Percentiles rank a stretch among this genome's conserved stretches.
Conservation (phyloP, 306 rosid species). For the Urtica urens region DNA sequence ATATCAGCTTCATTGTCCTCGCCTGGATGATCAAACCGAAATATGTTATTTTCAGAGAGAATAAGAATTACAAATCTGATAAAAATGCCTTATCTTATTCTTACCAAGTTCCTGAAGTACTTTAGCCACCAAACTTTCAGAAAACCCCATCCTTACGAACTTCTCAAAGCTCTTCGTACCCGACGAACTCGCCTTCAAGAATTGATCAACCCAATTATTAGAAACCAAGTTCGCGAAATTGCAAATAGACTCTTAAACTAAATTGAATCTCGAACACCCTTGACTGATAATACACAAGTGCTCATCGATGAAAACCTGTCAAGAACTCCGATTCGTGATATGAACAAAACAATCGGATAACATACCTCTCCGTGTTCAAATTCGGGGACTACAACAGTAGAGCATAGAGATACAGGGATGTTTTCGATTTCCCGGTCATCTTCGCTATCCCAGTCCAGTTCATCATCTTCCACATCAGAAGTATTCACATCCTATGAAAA, state of each 20-base stretch:
- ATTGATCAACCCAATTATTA: not conserved
- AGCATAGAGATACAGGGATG: conserved; percentile 34
- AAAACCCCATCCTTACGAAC: conserved; percentile 74
- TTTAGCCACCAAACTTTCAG: conserved; percentile 54
- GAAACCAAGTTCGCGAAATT: no score
- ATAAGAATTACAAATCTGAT: not conserved
- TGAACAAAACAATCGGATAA: not conserved
- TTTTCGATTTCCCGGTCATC: conserved; percentile 75
- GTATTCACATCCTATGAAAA: conserved; percentile 39
- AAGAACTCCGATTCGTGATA: no score
- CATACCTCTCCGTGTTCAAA: conserved; percentile 42
- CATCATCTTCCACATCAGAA: conserved; percentile 45
- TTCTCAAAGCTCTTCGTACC: conserved; percentile 51
- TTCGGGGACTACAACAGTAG: conserved; percentile 29
- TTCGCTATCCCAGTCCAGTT: conserved; percentile 74
- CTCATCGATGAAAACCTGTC: no score
- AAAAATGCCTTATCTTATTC: no score
- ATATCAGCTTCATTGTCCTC: conserved; percentile 57
- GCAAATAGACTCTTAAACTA: no score
- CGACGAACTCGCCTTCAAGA: conserved; percentile 52
- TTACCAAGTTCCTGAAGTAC: conserved; percentile 73
- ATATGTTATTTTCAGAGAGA: conserved; percentile 17
- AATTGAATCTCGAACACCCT: no score
- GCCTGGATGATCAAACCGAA: conserved; percentile 45
- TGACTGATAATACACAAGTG: no score